These are phyloP conservation scores for Botryotinia globosa DNA, from an alignment of 2,329 filamentous ascomycete species.

Conservation along the genomic window DNA sequence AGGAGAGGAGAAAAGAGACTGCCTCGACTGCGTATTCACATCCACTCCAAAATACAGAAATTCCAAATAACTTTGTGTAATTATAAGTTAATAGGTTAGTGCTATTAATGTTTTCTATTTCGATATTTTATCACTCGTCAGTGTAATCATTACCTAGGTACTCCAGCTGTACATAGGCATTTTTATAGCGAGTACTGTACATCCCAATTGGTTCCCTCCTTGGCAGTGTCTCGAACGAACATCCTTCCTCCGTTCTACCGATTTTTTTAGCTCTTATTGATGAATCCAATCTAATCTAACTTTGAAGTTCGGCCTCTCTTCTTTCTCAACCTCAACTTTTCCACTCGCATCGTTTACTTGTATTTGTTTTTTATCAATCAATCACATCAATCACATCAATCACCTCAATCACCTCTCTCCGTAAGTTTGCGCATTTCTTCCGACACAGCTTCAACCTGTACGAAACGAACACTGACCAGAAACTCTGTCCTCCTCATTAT, in stretches of 20 bases:
- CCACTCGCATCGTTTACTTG: background rate
- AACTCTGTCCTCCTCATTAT: background rate
- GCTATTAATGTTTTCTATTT: background rate
- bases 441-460: background rate
- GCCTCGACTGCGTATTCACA: background rate
- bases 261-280: conserved; percentile 16
- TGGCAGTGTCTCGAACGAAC: conserved; percentile 14
- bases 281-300: conserved; percentile 13
- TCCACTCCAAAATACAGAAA: background rate
- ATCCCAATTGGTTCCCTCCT: background rate
- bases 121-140: background rate
- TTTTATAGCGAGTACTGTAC: background rate
- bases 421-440: conserved; percentile 3
- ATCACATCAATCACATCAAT: background rate
- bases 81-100: conserved; percentile 10
- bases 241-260: conserved; percentile 14
- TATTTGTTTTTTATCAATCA: background rate
- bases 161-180: too few species aligned
- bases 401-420: background rate
- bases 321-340: conserved; percentile 1
- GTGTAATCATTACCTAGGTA: too few species aligned
- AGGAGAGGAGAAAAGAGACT: background rate
- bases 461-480: background rate
- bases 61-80: background rate
- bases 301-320: conserved; percentile 1